These are phyloP conservation scores for Liriodendron chinense DNA, from an alignment of 164 flowering plant genomes.

Conservation along the genomic window DNA sequence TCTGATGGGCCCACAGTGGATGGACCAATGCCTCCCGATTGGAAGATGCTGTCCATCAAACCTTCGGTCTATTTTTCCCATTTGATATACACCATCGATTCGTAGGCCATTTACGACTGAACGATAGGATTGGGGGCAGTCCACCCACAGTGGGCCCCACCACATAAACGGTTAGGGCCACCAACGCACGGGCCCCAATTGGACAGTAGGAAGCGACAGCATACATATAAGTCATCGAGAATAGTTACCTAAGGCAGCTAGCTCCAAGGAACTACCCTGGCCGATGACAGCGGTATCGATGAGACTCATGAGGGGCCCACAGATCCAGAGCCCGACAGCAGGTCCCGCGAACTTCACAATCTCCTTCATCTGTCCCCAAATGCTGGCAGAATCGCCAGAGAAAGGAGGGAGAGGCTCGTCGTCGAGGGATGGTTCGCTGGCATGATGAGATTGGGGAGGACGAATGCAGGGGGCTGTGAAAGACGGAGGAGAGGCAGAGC, in stretches of 20 bases:
- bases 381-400: slow-evolving; percentile 26
- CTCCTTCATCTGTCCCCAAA: slow-evolving; percentile 72
- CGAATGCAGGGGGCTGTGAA: background rate
- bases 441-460: background rate
- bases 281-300: slow-evolving; percentile 94
- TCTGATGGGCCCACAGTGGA: background rate
- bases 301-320: slow-evolving; percentile 89
- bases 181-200: no score
- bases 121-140: no score
- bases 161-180: no score
- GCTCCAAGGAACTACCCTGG: slow-evolving; percentile 87
- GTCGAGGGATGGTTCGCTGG: background rate
- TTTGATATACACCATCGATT: no score
- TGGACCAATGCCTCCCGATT: background rate
- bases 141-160: no score
- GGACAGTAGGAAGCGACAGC: no score
- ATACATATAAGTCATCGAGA: background rate
- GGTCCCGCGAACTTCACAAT: slow-evolving; percentile 83
- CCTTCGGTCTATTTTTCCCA: no score
- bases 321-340: slow-evolving; percentile 83
- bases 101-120: no score
- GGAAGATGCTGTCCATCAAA: background rate
- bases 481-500: background rate
- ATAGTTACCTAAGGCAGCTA: slow-evolving; percentile 84
- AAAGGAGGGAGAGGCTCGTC: background rate